A percentile compares a stretch with the other conserved stretches of the same genome.
phyloP scores from a whole-genome alignment of 2,329 filamentous ascomycete genomes.

The Pleomassaria siparia region DNA sequence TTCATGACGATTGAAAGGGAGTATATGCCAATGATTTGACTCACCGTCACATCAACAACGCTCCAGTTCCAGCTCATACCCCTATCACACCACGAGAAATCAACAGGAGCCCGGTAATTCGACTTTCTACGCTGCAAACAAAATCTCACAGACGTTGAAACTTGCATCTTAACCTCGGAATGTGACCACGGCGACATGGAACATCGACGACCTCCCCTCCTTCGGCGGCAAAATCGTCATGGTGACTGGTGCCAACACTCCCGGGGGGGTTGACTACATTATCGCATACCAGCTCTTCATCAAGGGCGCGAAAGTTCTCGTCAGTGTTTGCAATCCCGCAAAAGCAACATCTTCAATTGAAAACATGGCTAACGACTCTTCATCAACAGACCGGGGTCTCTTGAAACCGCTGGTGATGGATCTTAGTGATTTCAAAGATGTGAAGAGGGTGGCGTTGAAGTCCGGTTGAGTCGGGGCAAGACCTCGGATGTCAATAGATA shows the following conservation, averaged over 20 bases:
- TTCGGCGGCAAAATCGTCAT: conserved; percentile 9
- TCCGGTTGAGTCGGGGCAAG: conserved; percentile 30
- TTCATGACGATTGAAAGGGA: too few relatives aligned
- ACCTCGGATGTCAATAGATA: conserved; percentile 11
- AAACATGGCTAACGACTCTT: conserved; percentile 3
- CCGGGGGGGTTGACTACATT: conserved; percentile 8
- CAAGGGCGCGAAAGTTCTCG: conserved; percentile 14
- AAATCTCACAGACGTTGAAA: not conserved
- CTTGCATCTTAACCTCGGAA: too few relatives aligned
- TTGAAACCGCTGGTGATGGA: conserved; percentile 39
- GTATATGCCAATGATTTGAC: too few relatives aligned
- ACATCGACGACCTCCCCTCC: not conserved
- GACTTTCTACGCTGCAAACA: not conserved
- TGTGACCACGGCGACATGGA: not conserved
- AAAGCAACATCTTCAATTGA: conserved; percentile 12
- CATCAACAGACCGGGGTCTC: conserved; percentile 4
- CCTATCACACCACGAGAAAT: too few relatives aligned
- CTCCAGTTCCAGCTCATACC: not conserved
- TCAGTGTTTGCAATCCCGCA: conserved; percentile 10
- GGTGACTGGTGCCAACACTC: conserved; percentile 14
- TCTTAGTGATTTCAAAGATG: conserved; percentile 41
- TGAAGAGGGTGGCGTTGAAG: conserved; percentile 40
- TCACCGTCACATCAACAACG: too few relatives aligned
- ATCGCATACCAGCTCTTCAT: conserved; percentile 13
- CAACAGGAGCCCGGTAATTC: too few relatives aligned